Percentiles rank a stretch among this genome's conserved stretches.
These are phyloP conservation scores for Lepidium campestre DNA, from an alignment of 441 rosid species.

Conservation along the genomic window DNA sequence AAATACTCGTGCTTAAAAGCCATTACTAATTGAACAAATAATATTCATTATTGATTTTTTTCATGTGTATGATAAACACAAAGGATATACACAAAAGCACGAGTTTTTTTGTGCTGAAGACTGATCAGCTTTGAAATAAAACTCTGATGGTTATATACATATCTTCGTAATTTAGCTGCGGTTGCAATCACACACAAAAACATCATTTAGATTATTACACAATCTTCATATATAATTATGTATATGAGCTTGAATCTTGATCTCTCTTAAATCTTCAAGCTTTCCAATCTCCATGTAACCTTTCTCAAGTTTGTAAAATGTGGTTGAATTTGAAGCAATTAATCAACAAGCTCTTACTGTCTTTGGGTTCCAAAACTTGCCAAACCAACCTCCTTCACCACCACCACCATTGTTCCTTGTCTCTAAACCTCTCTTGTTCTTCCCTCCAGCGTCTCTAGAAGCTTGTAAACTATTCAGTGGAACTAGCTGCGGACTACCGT, in stretches of 20 bases:
- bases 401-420: conserved; percentile 24
- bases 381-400: conserved; percentile 40
- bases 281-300: neutral
- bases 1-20: neutral
- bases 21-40: neutral
- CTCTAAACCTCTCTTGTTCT: conserved; percentile 35
- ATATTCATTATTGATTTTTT: too few species aligned
- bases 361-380: conserved; percentile 39
- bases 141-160: conserved; percentile 9
- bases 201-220: neutral
- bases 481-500: conserved; percentile 28
- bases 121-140: conserved; percentile 4
- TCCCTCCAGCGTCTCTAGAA: conserved; percentile 20
- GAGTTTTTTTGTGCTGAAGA: neutral
- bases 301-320: neutral
- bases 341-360: conserved; percentile 38
- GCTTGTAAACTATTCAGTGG: conserved; percentile 36
- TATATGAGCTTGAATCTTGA: conserved; percentile 8
- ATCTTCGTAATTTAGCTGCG: neutral
- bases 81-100: neutral
- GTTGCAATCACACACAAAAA: neutral
- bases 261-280: conserved; percentile 4
- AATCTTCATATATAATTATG: neutral
- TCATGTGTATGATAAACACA: too few species aligned
- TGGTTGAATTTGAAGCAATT: neutral